Conservation (phyloP, 345 rosid species). For the Zanthoxylum bungeanum region DNA sequence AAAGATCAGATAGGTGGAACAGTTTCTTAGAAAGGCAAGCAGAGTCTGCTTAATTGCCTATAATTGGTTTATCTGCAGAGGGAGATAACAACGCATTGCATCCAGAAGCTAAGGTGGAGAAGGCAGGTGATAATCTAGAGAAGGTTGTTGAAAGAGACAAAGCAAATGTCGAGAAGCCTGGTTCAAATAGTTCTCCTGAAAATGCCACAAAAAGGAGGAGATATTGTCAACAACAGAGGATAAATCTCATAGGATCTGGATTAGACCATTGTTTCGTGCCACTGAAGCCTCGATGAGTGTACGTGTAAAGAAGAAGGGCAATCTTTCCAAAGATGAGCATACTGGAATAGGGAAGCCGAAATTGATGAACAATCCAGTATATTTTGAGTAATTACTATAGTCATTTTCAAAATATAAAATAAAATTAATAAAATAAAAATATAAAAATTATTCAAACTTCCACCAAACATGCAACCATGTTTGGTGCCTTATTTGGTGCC, state of each 20-base stretch:
- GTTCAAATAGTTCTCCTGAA: slow-evolving; percentile 35
- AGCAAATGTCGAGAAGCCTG: slow-evolving; percentile 28
- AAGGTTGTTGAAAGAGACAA: slow-evolving; percentile 38
- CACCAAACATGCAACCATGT: too few relatives aligned
- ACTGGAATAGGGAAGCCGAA: slow-evolving; percentile 42
- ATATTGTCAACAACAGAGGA: slow-evolving; percentile 29
- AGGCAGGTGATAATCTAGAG: slow-evolving; percentile 27
- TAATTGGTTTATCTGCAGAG: slow-evolving; percentile 36
- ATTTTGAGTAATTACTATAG: too few relatives aligned
- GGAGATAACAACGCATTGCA: slow-evolving; percentile 28
- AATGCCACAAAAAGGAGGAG: slow-evolving; percentile 36
- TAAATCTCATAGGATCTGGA: slow-evolving; percentile 51
- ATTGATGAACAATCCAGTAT: too few relatives aligned
- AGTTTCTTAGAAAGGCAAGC: slow-evolving; percentile 74
- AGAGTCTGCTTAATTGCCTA: slow-evolving; percentile 46
- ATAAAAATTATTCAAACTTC: too few relatives aligned
- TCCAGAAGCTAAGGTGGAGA: slow-evolving; percentile 35
- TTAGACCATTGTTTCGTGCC: slow-evolving; percentile 75
- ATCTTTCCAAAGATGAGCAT: slow-evolving; percentile 40
- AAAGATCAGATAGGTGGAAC: slow-evolving; percentile 95
- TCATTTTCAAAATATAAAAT: too few relatives aligned
- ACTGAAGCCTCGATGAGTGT: slow-evolving; percentile 84
- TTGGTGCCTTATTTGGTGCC: too few relatives aligned
- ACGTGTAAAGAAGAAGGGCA: slow-evolving; percentile 66
- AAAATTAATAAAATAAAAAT: too few relatives aligned